These are phyloP conservation scores for Trichoderma asperellum DNA, from an alignment of 2,329 filamentous ascomycete species.

Conservation along the genomic window DNA sequence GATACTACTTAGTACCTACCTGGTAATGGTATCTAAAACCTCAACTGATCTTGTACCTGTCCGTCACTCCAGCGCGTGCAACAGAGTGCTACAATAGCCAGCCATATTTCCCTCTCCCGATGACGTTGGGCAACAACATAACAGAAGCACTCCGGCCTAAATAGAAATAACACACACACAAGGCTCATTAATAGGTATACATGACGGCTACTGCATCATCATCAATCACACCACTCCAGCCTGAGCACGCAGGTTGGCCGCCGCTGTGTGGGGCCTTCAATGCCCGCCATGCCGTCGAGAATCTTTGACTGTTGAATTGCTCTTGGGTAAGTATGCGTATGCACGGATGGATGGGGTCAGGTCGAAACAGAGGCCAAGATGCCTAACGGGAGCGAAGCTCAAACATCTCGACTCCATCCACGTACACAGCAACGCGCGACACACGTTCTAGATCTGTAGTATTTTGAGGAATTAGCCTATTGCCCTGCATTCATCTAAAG, in stretches of 20 bases:
- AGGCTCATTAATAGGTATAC: neutral
- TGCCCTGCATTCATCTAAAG: neutral
- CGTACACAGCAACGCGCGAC: neutral
- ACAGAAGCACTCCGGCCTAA: slow-evolving; percentile 15
- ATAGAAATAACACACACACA: neutral
- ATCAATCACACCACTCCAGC: slow-evolving; percentile 19
- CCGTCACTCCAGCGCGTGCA: neutral
- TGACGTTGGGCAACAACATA: slow-evolving; percentile 18
- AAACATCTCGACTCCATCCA: neutral
- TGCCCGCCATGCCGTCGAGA: neutral
- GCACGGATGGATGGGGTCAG: neutral
- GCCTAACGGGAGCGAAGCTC: slow-evolving; percentile 10
- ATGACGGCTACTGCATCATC: slow-evolving; percentile 6
- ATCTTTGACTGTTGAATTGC: slow-evolving; percentile 12
- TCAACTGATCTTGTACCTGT: too few relatives aligned
- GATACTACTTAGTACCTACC: too few relatives aligned
- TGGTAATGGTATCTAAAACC: too few relatives aligned
- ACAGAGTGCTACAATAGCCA: neutral
- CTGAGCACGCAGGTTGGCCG: neutral
- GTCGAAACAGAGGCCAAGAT: slow-evolving; percentile 8
- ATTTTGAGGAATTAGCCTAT: neutral
- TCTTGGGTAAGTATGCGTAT: neutral
- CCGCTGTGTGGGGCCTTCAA: neutral
- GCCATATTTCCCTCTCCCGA: neutral
- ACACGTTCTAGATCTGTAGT: neutral